Percentiles rank a stretch among this genome's conserved stretches.
Evolutionary conservation across 768 basidiomycete species (phyloP).

Genomic region (Leccinum uliginosum): DNA sequence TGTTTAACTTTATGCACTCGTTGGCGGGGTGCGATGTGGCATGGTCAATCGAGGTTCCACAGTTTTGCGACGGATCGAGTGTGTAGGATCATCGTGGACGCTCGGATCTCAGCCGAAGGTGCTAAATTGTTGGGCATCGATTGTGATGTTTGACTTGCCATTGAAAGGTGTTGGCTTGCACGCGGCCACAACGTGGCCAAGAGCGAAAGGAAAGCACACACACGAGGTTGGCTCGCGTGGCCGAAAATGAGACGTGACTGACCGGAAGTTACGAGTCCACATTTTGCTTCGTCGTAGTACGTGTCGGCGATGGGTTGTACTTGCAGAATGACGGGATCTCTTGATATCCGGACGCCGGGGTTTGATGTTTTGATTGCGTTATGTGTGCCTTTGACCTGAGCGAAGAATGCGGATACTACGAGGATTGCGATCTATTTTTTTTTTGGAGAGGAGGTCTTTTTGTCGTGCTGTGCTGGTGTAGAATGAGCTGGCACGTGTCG

Average conservation of each 20-base stretch:
- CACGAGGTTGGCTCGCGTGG: not conserved
- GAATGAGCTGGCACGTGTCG: conserved; percentile 20
- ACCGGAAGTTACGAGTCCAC: not conserved
- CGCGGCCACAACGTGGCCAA: not conserved
- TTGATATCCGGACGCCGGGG: not conserved
- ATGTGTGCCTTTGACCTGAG: not conserved
- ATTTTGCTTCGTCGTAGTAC: not conserved
- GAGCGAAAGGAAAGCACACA: not conserved
- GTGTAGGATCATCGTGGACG: conserved; percentile 29
- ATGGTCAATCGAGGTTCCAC: not conserved
- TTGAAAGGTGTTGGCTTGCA: not conserved
- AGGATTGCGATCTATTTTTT: not conserved
- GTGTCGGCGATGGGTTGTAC: not conserved
- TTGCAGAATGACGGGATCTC: not conserved
- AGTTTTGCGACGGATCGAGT: conserved; percentile 23
- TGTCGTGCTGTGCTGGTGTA: not conserved
- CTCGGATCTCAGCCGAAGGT: conserved; percentile 26
- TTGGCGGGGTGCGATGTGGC: conserved; percentile 18
- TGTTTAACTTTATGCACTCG: conserved; percentile 26
- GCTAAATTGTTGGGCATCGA: conserved; percentile 36
- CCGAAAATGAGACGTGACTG: not conserved
- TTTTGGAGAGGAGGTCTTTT: too few species aligned
- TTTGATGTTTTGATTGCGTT: not conserved
- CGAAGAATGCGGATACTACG: conserved; percentile 3
- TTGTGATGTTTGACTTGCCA: conserved; percentile 18